Conservation (phyloP, 73 alveolate species). For the Stentor coeruleus region DNA sequence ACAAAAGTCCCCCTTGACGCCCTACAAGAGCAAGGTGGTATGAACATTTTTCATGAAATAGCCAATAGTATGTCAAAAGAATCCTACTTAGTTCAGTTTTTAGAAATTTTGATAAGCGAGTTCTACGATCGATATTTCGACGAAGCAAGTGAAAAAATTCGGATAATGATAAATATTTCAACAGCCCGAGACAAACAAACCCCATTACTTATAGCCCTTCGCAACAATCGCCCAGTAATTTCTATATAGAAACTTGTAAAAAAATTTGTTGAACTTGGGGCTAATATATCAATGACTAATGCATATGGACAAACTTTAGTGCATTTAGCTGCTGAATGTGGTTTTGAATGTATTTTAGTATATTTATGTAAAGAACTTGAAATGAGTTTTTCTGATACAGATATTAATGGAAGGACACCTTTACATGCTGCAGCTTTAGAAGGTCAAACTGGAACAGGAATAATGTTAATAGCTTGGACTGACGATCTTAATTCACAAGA, state of each 20-base stretch:
- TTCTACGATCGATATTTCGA: no score
- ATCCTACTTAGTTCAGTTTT: no score
- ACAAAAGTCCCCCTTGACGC: no score
- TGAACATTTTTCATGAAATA: no score
- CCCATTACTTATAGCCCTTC: neutral
- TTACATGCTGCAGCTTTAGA: constrained; percentile 29
- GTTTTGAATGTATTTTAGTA: neutral
- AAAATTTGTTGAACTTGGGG: neutral
- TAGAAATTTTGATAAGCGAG: no score
- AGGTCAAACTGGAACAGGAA: constrained; percentile 9
- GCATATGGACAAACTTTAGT: neutral
- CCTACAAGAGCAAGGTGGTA: no score
- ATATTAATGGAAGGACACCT: constrained; percentile 32
- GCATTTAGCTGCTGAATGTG: neutral
- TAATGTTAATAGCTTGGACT: constrained; percentile 1
- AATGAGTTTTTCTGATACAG: neutral
- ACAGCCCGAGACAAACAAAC: neutral
- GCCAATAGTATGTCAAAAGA: no score
- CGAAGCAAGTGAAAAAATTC: no score
- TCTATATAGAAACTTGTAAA: neutral
- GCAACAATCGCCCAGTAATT: neutral
- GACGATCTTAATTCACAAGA: constrained; percentile 24
- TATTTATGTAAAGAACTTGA: constrained; percentile 1
- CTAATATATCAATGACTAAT: neutral
- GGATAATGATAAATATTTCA: no score